A percentile compares a stretch with the other conserved stretches of the same genome.
Conservation (phyloP, 1,284 basidiomycete species). For the Neonothopanus nambi region DNA sequence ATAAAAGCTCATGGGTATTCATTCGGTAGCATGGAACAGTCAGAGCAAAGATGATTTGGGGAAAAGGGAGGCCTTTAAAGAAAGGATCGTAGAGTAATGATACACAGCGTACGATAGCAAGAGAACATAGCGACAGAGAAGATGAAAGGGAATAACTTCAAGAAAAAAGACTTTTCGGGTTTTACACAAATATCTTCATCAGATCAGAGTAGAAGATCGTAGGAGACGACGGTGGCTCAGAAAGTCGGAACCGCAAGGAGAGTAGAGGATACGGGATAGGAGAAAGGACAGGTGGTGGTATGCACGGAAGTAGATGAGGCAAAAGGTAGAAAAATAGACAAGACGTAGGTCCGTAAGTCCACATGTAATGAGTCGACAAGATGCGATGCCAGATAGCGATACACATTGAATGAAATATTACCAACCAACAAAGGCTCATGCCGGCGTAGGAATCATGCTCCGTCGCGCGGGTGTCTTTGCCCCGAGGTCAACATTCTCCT, state of each 20-base stretch:
- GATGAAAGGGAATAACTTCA: constrained; percentile 9
- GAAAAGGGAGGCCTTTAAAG: too few relatives aligned
- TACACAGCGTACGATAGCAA: constrained; percentile 2
- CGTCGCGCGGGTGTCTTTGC: constrained; percentile 1
- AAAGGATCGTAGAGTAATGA: background rate
- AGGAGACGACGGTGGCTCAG: background rate
- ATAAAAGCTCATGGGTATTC: too few relatives aligned
- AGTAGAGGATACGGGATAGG: background rate
- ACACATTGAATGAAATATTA: background rate
- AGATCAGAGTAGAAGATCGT: background rate
- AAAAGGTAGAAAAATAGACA: background rate
- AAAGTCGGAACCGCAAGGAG: background rate
- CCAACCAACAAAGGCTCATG: constrained; percentile 1
- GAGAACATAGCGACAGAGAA: constrained; percentile 6
- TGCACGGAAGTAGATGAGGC: background rate
- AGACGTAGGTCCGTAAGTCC: background rate
- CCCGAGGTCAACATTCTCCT: constrained; percentile 11
- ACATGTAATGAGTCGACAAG: background rate
- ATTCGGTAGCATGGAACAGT: too few relatives aligned
- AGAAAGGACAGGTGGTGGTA: background rate
- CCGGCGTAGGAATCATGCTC: constrained; percentile 15
- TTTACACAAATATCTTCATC: background rate
- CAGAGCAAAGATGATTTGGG: too few relatives aligned
- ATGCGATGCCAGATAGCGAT: too few relatives aligned
- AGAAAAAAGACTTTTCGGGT: background rate